Evolutionary conservation across 2,329 filamentous ascomycete genomes (phyloP).

Genomic region (Diaporthe citri): DNA sequence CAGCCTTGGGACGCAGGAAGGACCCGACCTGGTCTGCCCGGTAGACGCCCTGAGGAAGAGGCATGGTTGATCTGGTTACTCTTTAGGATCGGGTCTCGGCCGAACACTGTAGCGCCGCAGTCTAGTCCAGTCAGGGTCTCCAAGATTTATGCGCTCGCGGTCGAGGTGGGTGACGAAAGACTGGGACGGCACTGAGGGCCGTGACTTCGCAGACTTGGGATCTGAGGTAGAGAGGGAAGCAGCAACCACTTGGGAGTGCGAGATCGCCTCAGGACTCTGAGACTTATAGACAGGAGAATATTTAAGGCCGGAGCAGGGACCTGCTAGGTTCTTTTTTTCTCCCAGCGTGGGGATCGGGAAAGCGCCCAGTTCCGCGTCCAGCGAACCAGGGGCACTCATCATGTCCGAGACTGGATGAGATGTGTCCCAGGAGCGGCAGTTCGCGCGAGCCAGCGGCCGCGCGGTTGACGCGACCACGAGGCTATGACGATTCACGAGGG

Average conservation of each 20-base stretch:
- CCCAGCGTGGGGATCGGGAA: slow-evolving; percentile 17
- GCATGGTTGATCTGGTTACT: slow-evolving; percentile 47
- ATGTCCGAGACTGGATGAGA: not conserved
- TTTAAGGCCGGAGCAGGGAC: slow-evolving; percentile 25
- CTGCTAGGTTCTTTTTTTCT: not conserved
- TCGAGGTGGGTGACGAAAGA: not conserved
- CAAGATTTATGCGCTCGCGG: not conserved
- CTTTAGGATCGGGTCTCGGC: not conserved
- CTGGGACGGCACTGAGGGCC: not conserved
- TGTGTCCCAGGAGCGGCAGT: slow-evolving; percentile 25
- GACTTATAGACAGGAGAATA: slow-evolving; percentile 13
- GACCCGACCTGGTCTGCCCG: slow-evolving; percentile 69
- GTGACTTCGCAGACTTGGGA: not conserved
- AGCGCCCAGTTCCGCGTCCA: not conserved
- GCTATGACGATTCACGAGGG: slow-evolving; percentile 27
- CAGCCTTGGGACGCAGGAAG: slow-evolving; percentile 63
- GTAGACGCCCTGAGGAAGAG: slow-evolving; percentile 58
- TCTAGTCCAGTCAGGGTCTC: not conserved
- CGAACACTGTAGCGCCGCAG: not conserved
- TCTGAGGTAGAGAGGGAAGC: not conserved
- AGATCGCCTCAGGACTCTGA: not conserved
- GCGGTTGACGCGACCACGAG: not conserved
- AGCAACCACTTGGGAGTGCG: not conserved
- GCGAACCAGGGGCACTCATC: slow-evolving; percentile 4
- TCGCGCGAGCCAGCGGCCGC: slow-evolving; percentile 18